Evolutionary conservation across 139 green algal genomes (phyloP).

Genomic region (Coccomyxa sp.): DNA sequence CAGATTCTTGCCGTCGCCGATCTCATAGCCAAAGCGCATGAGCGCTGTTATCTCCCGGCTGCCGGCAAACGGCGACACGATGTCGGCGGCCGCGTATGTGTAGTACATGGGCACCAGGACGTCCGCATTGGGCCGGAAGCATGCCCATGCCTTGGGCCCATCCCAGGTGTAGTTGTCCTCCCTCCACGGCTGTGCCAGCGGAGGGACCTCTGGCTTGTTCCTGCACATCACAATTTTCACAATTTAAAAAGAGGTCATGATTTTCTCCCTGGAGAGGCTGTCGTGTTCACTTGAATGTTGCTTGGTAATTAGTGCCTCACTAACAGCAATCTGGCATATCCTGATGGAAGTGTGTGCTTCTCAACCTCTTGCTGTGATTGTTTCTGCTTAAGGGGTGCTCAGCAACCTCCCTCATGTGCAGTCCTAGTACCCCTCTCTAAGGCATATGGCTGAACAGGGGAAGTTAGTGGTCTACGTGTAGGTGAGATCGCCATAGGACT

Average conservation of each 20-base stretch:
- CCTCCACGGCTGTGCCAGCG: background rate
- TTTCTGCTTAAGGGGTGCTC: no score
- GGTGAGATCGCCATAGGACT: slow-evolving; percentile 1
- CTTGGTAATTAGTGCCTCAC: no score
- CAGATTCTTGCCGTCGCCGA: slow-evolving; percentile 1
- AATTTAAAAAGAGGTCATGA: no score
- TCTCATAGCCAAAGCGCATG: background rate
- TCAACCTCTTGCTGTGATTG: no score
- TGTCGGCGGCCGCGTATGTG: background rate
- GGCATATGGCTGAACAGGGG: no score
- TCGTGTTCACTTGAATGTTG: no score
- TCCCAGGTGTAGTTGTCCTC: background rate
- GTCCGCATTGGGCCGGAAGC: slow-evolving; percentile 3
- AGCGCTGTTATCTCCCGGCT: background rate
- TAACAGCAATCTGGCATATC: no score
- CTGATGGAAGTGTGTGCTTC: no score
- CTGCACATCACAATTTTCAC: background rate
- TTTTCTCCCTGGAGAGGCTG: no score
- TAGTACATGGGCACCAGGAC: slow-evolving; percentile 6
- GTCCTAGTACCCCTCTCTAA: no score
- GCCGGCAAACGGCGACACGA: background rate
- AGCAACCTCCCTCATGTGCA: no score
- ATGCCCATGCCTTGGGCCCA: background rate
- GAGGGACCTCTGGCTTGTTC: background rate
- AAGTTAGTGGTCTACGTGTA: background rate